These are phyloP conservation scores for Elaphomyces granulatus DNA, from an alignment of 495 filamentous ascomycete genomes.

Conservation along the genomic window DNA sequence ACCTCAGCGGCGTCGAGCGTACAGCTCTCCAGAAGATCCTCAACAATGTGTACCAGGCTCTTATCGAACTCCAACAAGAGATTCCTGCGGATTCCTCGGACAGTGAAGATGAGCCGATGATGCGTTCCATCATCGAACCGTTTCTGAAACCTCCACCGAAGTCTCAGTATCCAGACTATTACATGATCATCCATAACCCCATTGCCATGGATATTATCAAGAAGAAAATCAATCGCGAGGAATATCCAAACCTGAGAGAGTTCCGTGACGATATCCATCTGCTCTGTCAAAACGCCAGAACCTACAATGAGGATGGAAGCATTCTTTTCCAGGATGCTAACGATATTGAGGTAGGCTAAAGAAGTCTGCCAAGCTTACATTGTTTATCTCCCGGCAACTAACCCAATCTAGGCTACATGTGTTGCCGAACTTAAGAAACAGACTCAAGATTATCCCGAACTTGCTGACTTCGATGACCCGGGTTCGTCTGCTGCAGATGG, in stretches of 20 bases:
- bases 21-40: conserved; percentile 58
- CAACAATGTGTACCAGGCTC: conserved; percentile 54
- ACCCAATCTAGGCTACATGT: conserved; percentile 44
- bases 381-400: conserved; percentile 10
- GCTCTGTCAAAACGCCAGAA: conserved; percentile 80
- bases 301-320: conserved; percentile 92
- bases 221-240: conserved; percentile 84
- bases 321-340: conserved; percentile 84
- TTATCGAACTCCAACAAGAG: conserved; percentile 63
- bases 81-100: conserved; percentile 44
- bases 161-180: conserved; percentile 81
- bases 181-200: conserved; percentile 76
- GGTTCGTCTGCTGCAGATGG: conserved; percentile 39
- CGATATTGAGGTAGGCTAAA: conserved; percentile 65
- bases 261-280: conserved; percentile 70
- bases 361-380: not conserved
- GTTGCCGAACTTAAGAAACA: conserved; percentile 52
- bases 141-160: conserved; percentile 88
- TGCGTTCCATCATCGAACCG: conserved; percentile 78
- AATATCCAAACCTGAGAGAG: conserved; percentile 67
- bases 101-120: conserved; percentile 42
- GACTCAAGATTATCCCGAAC: conserved; percentile 55
- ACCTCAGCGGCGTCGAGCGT: conserved; percentile 32
- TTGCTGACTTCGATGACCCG: conserved; percentile 51
- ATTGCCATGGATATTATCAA: conserved; percentile 90